Base-by-base conservation (phyloP, 2,329 filamentous ascomycete species). In the Monosporascus ibericus region DNA sequence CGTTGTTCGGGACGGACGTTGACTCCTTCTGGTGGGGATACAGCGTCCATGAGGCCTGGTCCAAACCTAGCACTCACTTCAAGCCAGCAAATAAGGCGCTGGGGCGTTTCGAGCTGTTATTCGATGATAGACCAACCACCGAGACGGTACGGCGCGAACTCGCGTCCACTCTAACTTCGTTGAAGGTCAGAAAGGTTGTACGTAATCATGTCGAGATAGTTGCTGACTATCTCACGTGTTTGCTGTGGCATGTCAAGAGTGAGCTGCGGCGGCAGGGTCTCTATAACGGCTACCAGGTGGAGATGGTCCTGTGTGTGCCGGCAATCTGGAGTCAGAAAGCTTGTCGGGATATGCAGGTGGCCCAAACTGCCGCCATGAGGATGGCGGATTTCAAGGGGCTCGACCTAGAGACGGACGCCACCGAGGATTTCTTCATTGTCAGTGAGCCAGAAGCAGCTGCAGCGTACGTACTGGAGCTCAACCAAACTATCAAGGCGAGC, bases 401-500 rank as follows among this genome's bases (percentile, higher is more conserved):
- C 24, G 50, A 57, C 17, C 27, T 47, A 3, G 9, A 49, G 17
- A 48, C 54, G 18, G 48, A 59, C 30, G 49, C 46, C 14, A 58
- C 65, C n/a, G 58, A 65, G 18, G 61, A 63, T 22, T 48, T 68
- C 2, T 68, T 66, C 37, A 58, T 67, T 17, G 58, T 65, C 6
- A 58, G 59, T 8, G 65, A 67, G 42, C 64, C 64, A 3, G 64
- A 67, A 52, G 62, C 62, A 17, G 64, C 64, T 1, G 63, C 62
- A 0, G 64, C 59, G 2, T 63, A 58, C 44, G 54, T 64, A 5
- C 48, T 65, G 38, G 56, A 52, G n/a, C 53, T 42, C 6, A n/a
- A 60, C 44, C 3, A 47, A 49, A 44, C 18, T 20, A 48, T 52
- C n/a, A 47, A 34, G 30, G 44, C 40, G n/a, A 40, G 40, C 27